A percentile compares a stretch with the other conserved stretches of the same genome.
phyloP scores from a whole-genome alignment of 768 basidiomycete species.

The Auricularia sp. region DNA sequence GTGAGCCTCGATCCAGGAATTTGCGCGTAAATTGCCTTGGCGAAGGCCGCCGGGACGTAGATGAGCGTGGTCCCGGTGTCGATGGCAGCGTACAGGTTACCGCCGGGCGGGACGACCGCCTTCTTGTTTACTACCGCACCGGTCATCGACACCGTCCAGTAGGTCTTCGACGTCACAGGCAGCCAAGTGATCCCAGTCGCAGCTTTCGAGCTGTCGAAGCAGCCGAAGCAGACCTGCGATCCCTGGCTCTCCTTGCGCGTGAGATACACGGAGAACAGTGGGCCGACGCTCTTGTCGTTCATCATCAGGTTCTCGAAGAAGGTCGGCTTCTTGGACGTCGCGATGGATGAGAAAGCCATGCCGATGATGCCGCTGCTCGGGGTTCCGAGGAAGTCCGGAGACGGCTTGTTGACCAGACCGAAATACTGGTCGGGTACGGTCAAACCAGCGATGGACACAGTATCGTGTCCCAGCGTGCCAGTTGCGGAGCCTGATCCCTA shows the following conservation, averaged over 20 bases:
- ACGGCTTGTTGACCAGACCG: slow-evolving; percentile 38
- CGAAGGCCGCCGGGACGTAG: slow-evolving; percentile 40
- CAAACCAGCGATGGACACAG: slow-evolving; percentile 37
- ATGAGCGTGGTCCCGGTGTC: slow-evolving; percentile 62
- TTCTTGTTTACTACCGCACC: slow-evolving; percentile 28
- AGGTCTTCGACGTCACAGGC: slow-evolving; percentile 38
- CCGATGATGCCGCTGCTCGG: slow-evolving; percentile 53
- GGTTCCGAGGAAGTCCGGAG: slow-evolving; percentile 36
- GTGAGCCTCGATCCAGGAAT: slow-evolving; percentile 37
- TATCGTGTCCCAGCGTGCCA: slow-evolving; percentile 42
- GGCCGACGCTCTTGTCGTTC: slow-evolving; percentile 28
- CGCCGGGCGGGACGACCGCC: slow-evolving; percentile 9
- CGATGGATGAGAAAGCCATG: slow-evolving; percentile 50
- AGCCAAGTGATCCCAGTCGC: slow-evolving; percentile 25
- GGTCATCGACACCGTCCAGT: slow-evolving; percentile 48
- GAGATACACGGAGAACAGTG: slow-evolving; percentile 52
- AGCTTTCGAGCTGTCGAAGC: slow-evolving; percentile 29
- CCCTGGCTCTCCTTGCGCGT: slow-evolving; percentile 29
- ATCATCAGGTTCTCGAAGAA: slow-evolving; percentile 56
- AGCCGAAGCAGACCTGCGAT: slow-evolving; percentile 42
- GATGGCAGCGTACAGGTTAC: slow-evolving; percentile 34
- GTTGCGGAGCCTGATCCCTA: slow-evolving; percentile 36
- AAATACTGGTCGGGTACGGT: slow-evolving; percentile 40
- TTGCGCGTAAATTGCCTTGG: slow-evolving; percentile 38
- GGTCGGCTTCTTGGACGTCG: slow-evolving; percentile 35